These are phyloP conservation scores for Fusarium sp. DNA, from an alignment of 2,329 filamentous ascomycete species.

Conservation along the genomic window DNA sequence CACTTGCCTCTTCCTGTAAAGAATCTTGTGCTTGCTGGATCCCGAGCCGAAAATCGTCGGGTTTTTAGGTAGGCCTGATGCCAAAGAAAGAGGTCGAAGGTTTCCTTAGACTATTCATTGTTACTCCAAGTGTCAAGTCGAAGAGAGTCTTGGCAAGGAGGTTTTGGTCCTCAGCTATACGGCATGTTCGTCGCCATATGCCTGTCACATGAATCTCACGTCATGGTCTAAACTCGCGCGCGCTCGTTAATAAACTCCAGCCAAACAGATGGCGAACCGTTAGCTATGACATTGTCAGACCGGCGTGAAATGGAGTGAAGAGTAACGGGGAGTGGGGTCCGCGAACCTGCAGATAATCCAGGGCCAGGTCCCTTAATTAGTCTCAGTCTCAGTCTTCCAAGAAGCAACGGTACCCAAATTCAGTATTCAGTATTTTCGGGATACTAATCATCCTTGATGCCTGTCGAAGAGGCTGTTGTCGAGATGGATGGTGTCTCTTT, in stretches of 20 bases:
- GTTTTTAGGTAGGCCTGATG: background rate
- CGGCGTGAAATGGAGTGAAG: slow-evolving; percentile 16
- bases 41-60: slow-evolving; percentile 32
- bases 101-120: background rate
- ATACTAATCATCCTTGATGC: slow-evolving; percentile 14
- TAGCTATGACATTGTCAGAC: slow-evolving; percentile 1
- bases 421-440: slow-evolving; percentile 6
- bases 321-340: slow-evolving; percentile 28
- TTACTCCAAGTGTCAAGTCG: slow-evolving; percentile 1
- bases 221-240: slow-evolving; percentile 5
- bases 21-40: slow-evolving; percentile 6
- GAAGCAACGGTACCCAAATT: slow-evolving; percentile 7
- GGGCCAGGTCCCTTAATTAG: background rate
- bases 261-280: slow-evolving; percentile 12
- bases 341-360: slow-evolving; percentile 4
- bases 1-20: slow-evolving; percentile 13
- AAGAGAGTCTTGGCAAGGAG: slow-evolving; percentile 1
- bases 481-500: slow-evolving; percentile 12
- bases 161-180: background rate
- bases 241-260: background rate
- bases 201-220: background rate
- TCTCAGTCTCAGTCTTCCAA: slow-evolving; percentile 16
- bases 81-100: background rate
- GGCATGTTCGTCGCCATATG: background rate
- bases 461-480: slow-evolving; percentile 13